Percentiles rank a stretch among this genome's conserved stretches.
These are phyloP conservation scores for Stylonectria norvegica DNA, from an alignment of 2,329 filamentous ascomycete genomes.

Conservation along the genomic window DNA sequence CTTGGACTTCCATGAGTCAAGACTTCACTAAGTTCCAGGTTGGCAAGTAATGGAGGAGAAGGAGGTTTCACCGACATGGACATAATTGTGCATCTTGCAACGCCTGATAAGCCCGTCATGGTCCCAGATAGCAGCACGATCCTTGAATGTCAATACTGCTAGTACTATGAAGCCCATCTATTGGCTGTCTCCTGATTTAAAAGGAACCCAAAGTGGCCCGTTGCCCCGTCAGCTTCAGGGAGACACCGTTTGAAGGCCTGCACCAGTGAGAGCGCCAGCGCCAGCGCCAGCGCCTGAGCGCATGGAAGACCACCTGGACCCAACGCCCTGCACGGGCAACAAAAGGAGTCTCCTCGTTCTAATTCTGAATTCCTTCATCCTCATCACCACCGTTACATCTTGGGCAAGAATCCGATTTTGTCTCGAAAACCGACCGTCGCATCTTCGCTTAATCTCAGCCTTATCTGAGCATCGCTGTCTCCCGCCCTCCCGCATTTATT, in stretches of 20 bases:
- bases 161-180: slow-evolving; percentile 21
- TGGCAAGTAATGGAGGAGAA: too few relatives aligned
- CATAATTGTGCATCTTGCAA: slow-evolving; percentile 15
- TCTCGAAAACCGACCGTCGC: too few relatives aligned
- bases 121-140: too few relatives aligned
- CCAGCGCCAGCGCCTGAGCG: too few relatives aligned
- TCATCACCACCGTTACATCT: slow-evolving; percentile 21
- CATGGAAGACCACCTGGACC: slow-evolving; percentile 25
- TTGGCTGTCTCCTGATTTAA: slow-evolving; percentile 11
- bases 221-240: slow-evolving; percentile 35
- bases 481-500: background rate
- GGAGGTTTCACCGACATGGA: slow-evolving; percentile 8
- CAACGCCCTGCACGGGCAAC: slow-evolving; percentile 18
- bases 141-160: slow-evolving; percentile 19
- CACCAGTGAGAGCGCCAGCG: slow-evolving; percentile 22
- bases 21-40: too few relatives aligned
- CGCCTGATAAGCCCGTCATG: slow-evolving; percentile 10
- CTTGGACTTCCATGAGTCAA: too few relatives aligned
- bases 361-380: slow-evolving; percentile 18
- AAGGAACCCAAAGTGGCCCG: slow-evolving; percentile 10
- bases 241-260: too few relatives aligned
- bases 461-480: too few relatives aligned
- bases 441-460: too few relatives aligned
- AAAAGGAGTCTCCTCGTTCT: slow-evolving; percentile 19
- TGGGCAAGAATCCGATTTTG: too few relatives aligned